Conservation (phyloP, 1,139 yeast genomes). For the Chernovozyma aurita region DNA sequence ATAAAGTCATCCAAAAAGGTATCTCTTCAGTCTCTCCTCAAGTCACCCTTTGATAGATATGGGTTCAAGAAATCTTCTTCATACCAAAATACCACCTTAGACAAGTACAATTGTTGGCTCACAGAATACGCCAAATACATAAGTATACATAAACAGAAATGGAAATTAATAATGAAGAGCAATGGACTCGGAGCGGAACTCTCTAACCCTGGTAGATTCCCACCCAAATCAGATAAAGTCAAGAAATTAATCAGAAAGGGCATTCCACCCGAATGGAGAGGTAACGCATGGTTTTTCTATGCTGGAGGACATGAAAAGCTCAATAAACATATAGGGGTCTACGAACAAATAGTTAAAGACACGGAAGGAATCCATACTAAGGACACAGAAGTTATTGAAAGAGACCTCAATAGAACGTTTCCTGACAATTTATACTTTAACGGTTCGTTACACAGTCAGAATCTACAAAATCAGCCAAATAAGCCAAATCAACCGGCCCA, state of each 20-base stretch:
- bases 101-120: constrained; percentile 77
- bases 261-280: constrained; percentile 96
- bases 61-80: constrained; percentile 73
- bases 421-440: constrained; percentile 86
- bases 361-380: constrained; percentile 50
- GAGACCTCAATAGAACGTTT: constrained; percentile 88
- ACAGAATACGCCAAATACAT: constrained; percentile 58
- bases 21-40: no score
- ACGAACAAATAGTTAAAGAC: constrained; percentile 59
- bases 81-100: constrained; percentile 39
- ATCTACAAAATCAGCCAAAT: no score
- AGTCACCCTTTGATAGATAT: constrained; percentile 77
- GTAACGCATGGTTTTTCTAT: constrained; percentile 93
- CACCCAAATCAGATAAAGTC: constrained; percentile 78
- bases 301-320: constrained; percentile 85
- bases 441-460: no score
- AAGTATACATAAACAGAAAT: constrained; percentile 62
- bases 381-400: constrained; percentile 87
- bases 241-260: constrained; percentile 85
- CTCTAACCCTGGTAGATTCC: constrained; percentile 54
- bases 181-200: constrained; percentile 53
- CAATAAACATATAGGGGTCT: constrained; percentile 66
- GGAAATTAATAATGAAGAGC: constrained; percentile 63
- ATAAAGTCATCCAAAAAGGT: no score
- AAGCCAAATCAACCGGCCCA: not conserved